Conservation (phyloP, 176 grass and related monocot genomes). For the Melocanna baccifera region DNA sequence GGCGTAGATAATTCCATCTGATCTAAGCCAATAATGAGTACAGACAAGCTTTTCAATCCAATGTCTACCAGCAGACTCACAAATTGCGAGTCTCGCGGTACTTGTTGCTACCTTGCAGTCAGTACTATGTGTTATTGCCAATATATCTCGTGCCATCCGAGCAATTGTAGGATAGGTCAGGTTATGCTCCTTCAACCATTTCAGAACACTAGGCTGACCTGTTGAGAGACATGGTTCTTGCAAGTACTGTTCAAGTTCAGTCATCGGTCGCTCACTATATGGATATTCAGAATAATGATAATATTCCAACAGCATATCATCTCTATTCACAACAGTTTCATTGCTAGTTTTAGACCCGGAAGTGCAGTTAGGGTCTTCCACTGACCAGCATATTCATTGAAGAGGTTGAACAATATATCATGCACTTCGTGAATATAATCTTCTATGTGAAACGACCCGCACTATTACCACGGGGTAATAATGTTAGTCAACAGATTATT, state of each 20-base stretch:
- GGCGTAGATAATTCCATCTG: not conserved
- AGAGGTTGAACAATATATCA: too few relatives aligned
- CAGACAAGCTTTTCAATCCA: slow-evolving; percentile 17
- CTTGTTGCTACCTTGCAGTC: slow-evolving; percentile 23
- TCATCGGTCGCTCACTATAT: not conserved
- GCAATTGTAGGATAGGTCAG: slow-evolving; percentile 17
- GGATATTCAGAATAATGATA: not conserved
- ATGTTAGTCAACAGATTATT: too few relatives aligned
- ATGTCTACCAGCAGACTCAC: not conserved
- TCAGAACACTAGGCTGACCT: slow-evolving; percentile 9
- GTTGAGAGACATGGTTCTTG: not conserved
- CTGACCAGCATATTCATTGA: too few relatives aligned
- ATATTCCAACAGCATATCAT: not conserved
- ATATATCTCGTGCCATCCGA: slow-evolving; percentile 26
- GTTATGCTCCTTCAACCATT: slow-evolving; percentile 34
- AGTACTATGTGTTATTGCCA: slow-evolving; percentile 22
- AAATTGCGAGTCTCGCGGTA: not conserved
- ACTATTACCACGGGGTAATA: too few relatives aligned
- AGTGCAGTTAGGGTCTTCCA: too few relatives aligned
- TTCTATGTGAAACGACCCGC: too few relatives aligned
- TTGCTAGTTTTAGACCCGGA: too few relatives aligned
- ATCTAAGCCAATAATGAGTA: slow-evolving; percentile 21
- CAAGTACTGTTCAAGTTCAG: slow-evolving; percentile 37
- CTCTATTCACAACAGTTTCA: not conserved
- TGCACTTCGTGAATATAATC: too few relatives aligned